These are phyloP conservation scores for Nitzschia sp. DNA, from an alignment of 108 stramenopile species.

Conservation along the genomic window DNA sequence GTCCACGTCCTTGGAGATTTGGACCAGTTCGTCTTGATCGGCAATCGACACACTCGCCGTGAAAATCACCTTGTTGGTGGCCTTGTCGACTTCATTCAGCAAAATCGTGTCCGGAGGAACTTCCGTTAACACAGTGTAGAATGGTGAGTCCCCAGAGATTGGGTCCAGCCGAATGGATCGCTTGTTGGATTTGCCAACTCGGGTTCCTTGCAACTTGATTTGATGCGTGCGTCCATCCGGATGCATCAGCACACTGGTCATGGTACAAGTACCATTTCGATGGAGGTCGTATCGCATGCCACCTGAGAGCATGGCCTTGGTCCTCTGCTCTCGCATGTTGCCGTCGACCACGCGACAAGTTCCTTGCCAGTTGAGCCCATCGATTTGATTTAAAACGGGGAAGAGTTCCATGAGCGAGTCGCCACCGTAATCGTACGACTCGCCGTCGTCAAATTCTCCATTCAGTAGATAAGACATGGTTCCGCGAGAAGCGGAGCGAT, in stretches of 20 bases:
- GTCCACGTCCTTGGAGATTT: slow-evolving; percentile 30
- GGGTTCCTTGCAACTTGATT: slow-evolving; percentile 4
- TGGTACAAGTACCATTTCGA: slow-evolving; percentile 9
- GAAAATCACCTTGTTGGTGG: slow-evolving; percentile 24
- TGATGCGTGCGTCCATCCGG: slow-evolving; percentile 3
- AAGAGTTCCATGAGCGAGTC: slow-evolving; percentile 2
- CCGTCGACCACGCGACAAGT: not conserved
- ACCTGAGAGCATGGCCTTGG: not conserved
- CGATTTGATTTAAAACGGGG: slow-evolving; percentile 1
- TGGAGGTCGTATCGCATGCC: slow-evolving; percentile 2
- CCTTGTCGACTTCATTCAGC: slow-evolving; percentile 36
- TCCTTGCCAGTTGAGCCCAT: slow-evolving; percentile 3
- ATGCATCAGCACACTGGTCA: slow-evolving; percentile 3
- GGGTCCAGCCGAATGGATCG: slow-evolving; percentile 3
- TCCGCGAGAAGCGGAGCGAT: not conserved
- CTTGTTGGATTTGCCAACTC: slow-evolving; percentile 11
- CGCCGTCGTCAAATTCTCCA: not conserved
- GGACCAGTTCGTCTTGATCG: slow-evolving; percentile 17
- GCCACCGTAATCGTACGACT: not conserved
- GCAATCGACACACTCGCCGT: slow-evolving; percentile 30
- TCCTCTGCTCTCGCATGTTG: not conserved
- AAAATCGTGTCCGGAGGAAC: slow-evolving; percentile 33
- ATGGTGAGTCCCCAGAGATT: slow-evolving; percentile 3
- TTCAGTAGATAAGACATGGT: not conserved
- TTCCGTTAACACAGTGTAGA: slow-evolving; percentile 30